Conservation (phyloP, 2,329 filamentous ascomycete genomes). For the Xylaria sp. region DNA sequence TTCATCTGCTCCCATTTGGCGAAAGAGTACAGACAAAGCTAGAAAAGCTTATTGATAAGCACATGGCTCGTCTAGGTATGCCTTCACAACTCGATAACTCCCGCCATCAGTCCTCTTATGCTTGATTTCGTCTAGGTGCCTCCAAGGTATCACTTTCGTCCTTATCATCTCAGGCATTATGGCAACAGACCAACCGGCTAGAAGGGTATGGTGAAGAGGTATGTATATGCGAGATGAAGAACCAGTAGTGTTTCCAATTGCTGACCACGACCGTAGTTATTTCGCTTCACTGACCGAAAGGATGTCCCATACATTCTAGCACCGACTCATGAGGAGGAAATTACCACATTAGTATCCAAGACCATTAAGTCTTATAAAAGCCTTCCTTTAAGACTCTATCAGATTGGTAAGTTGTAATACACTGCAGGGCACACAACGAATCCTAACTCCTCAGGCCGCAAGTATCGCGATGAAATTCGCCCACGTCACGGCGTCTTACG, state of each 20-base stretch:
- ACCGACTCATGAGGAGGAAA: constrained; percentile 96
- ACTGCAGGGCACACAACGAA: too few species aligned
- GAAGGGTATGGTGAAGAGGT: constrained; percentile 75
- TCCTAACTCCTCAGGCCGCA: constrained; percentile 64
- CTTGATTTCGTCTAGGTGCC: constrained; percentile 32
- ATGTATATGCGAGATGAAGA: background rate
- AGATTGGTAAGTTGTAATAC: constrained; percentile 69
- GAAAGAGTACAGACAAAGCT: constrained; percentile 87
- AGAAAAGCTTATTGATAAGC: constrained; percentile 81
- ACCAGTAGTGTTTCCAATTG: background rate
- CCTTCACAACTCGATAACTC: background rate
- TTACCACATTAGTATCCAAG: constrained; percentile 78
- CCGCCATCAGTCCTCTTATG: constrained; percentile 10
- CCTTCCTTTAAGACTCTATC: constrained; percentile 85
- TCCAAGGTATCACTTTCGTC: constrained; percentile 75
- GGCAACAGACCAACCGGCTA: constrained; percentile 84
- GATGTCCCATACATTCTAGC: constrained; percentile 76
- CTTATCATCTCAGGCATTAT: constrained; percentile 82
- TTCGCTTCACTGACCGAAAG: constrained; percentile 80
- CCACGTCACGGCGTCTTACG: constrained; percentile 88
- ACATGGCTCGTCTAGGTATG: constrained; percentile 79
- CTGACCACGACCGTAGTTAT: constrained; percentile 63
- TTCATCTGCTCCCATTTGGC: constrained; percentile 88
- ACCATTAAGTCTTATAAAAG: constrained; percentile 83
- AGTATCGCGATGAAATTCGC: constrained; percentile 91